Evolutionary conservation across 2,329 filamentous ascomycete species (phyloP).

Genomic region (Sphaerostilbella broomeana): DNA sequence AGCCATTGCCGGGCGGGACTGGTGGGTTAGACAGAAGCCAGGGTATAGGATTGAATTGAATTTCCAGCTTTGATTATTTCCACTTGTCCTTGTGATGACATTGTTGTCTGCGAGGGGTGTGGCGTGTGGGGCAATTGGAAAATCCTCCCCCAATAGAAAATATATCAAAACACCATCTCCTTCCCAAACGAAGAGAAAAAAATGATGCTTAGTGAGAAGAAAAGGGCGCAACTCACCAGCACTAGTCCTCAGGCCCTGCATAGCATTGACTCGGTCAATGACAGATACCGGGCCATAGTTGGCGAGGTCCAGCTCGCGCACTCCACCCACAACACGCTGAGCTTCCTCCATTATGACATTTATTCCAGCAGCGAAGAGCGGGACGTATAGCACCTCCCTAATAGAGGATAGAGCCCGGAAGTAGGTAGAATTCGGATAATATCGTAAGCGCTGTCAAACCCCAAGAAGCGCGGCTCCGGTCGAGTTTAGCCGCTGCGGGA

Average conservation of each 20-base stretch:
- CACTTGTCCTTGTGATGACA: too few species aligned
- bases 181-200: background rate
- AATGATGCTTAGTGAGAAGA: background rate
- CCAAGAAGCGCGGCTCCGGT: too few species aligned
- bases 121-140: too few species aligned
- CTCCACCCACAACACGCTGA: constrained; percentile 16
- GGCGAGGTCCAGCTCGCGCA: constrained; percentile 46
- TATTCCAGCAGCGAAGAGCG: too few species aligned
- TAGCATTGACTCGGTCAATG: constrained; percentile 48
- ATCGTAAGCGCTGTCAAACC: too few species aligned
- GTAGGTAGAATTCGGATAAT: too few species aligned
- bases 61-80: too few species aligned
- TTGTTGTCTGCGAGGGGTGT: too few species aligned
- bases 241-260: constrained; percentile 53
- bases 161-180: background rate
- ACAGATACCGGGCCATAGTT: constrained; percentile 41
- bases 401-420: constrained; percentile 2
- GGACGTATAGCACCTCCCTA: constrained; percentile 9
- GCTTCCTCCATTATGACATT: constrained; percentile 10
- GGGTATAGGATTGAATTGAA: too few species aligned
- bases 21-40: too few species aligned
- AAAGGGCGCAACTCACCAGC: constrained; percentile 43
- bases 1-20: too few species aligned
- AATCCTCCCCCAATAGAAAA: background rate
- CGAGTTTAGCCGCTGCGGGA: too few species aligned